A percentile compares a stretch with the other conserved stretches of the same genome.
phyloP scores from a whole-genome alignment of 2,329 filamentous ascomycete genomes.

The Juglanconis sp. region DNA sequence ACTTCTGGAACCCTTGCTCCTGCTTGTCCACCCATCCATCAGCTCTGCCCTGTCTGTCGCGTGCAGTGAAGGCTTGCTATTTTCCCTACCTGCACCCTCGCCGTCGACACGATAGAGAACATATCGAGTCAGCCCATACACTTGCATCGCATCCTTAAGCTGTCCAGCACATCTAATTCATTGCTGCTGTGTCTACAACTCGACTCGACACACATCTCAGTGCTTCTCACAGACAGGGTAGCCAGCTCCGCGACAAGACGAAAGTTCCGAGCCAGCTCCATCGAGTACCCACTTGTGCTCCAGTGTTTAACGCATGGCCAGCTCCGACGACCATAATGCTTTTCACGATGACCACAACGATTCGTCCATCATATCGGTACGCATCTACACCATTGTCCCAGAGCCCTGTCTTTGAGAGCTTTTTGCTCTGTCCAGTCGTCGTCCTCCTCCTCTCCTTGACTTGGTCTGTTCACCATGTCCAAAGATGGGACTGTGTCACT shows the following conservation, averaged over 20 bases:
- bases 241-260: conserved; percentile 11
- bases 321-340: conserved; percentile 39
- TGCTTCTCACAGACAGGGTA: neutral
- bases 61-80: neutral
- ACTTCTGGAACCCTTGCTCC: conserved; percentile 7
- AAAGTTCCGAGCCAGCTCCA: conserved; percentile 9
- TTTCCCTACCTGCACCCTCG: too few relatives aligned
- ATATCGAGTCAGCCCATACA: too few relatives aligned
- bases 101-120: too few relatives aligned
- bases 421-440: neutral
- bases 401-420: conserved; percentile 1
- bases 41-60: neutral
- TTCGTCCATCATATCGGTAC: conserved; percentile 42
- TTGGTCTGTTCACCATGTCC: conserved; percentile 13
- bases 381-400: conserved; percentile 4
- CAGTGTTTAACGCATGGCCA: conserved; percentile 25
- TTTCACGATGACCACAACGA: conserved; percentile 48
- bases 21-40: neutral
- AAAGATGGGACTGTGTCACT: conserved; percentile 14
- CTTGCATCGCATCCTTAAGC: neutral
- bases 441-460: conserved; percentile 18
- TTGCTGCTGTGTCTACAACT: neutral
- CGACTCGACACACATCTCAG: neutral
- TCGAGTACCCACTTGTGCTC: conserved; percentile 18
- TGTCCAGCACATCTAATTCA: neutral